Conservation (phyloP, 176 grass and related monocot species). For the Triticum timopheevii region DNA sequence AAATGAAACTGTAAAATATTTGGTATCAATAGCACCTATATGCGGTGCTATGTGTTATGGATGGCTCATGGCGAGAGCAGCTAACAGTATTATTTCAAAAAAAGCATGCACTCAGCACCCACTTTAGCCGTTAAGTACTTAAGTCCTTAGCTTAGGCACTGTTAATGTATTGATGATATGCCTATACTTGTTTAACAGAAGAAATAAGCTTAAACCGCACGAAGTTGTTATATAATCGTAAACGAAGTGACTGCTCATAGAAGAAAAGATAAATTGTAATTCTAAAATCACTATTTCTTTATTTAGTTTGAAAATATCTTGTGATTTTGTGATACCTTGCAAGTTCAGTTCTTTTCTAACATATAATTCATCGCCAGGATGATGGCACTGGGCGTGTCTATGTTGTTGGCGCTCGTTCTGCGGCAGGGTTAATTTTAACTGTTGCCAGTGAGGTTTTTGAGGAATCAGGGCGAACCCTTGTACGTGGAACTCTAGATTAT, state of each 20-base stretch:
- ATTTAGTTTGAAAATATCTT: neutral
- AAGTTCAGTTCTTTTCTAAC: conserved; percentile 22
- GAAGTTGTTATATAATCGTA: neutral
- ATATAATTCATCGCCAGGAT: conserved; percentile 56
- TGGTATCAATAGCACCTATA: neutral
- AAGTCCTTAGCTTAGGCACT: conserved; percentile 8
- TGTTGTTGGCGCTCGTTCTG: conserved; percentile 81
- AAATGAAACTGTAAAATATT: neutral
- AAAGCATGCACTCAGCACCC: neutral
- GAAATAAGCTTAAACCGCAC: neutral
- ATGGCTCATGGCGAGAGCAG: neutral
- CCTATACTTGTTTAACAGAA: neutral
- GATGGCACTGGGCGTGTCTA: conserved; percentile 86
- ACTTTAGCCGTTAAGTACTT: neutral
- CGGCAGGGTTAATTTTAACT: conserved; percentile 79
- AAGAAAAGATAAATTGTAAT: neutral
- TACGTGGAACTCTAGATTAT: conserved; percentile 97
- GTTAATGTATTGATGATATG: neutral
- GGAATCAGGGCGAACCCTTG: conserved; percentile 88
- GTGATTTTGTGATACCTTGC: conserved; percentile 1
- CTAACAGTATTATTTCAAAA: neutral
- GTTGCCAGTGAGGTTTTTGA: conserved; percentile 98
- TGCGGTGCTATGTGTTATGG: neutral
- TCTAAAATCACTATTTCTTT: neutral
- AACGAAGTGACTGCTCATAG: neutral